Percentiles rank a stretch among this genome's conserved stretches.
These are phyloP conservation scores for Craspedostauros australis DNA, from an alignment of 108 stramenopile species.

Conservation along the genomic window DNA sequence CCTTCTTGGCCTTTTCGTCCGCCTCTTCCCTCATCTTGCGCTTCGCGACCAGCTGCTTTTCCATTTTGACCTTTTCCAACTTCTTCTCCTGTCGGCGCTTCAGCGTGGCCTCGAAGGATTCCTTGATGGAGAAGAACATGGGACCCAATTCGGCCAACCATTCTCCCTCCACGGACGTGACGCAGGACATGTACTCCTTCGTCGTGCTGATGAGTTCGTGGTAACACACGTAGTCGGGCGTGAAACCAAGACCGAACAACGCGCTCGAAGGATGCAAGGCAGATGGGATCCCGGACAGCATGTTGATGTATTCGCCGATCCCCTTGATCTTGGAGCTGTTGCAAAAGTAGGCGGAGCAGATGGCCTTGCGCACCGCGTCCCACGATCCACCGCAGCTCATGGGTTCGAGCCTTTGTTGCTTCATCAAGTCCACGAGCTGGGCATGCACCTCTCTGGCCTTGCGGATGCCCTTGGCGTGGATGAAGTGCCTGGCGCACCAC, in stretches of 20 bases:
- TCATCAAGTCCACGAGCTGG: conserved; percentile 96
- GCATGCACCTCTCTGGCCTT: conserved; percentile 95
- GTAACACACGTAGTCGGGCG: conserved; percentile 98
- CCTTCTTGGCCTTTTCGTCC: conserved; percentile 30
- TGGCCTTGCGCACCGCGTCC: conserved; percentile 96
- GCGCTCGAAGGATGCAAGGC: conserved; percentile 89
- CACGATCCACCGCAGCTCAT: conserved; percentile 83
- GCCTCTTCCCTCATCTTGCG: conserved; percentile 27
- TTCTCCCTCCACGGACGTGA: conserved; percentile 97
- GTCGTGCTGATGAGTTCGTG: conserved; percentile 97
- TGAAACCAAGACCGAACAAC: conserved; percentile 93
- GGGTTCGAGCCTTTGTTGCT: conserved; percentile 86
- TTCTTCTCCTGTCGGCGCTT: conserved; percentile 62
- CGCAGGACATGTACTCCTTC: conserved; percentile 97
- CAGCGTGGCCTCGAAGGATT: conserved; percentile 74
- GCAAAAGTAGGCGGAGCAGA: conserved; percentile 99
- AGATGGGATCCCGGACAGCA: conserved; percentile 92
- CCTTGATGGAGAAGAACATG: conserved; percentile 96
- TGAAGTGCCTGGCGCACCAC: conserved; percentile 97
- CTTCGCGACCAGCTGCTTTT: conserved; percentile 57
- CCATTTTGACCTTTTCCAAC: conserved; percentile 50
- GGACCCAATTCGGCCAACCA: conserved; percentile 99
- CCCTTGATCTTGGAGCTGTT: conserved; percentile 96
- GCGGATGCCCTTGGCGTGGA: conserved; percentile 94
- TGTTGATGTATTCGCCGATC: conserved; percentile 98